These are phyloP conservation scores for Lanmaoa pseudosensibilis DNA, from an alignment of 768 basidiomycete genomes.

Conservation along the genomic window DNA sequence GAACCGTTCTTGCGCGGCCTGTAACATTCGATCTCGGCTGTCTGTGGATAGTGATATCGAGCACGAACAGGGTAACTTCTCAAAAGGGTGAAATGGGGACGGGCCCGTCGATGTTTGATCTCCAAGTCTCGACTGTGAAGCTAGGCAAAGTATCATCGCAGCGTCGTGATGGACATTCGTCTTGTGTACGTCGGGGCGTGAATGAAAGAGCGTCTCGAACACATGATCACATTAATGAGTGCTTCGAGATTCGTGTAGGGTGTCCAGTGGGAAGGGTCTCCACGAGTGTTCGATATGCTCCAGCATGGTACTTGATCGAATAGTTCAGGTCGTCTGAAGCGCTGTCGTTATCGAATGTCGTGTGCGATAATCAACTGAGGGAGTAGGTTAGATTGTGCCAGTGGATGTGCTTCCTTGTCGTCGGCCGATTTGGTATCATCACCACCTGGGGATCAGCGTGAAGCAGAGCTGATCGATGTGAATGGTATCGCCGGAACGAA, in stretches of 20 bases:
- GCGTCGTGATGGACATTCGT: constrained; percentile 44
- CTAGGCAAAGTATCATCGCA: constrained; percentile 49
- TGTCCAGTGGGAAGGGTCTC: constrained; percentile 22
- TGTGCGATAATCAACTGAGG: too few relatives aligned
- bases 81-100: constrained; percentile 28
- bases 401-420: constrained; percentile 33
- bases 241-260: constrained; percentile 46
- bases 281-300: constrained; percentile 34
- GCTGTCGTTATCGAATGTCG: too few relatives aligned
- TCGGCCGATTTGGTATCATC: too few relatives aligned
- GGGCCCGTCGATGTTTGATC: constrained; percentile 17
- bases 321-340: constrained; percentile 52
- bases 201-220: constrained; percentile 38
- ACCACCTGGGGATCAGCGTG: too few relatives aligned
- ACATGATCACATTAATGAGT: constrained; percentile 44
- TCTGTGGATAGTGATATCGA: constrained; percentile 45
- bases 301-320: constrained; percentile 62
- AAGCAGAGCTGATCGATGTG: too few relatives aligned
- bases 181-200: constrained; percentile 35
- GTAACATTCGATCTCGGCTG: neutral
- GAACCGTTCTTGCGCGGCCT: constrained; percentile 2
- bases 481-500: too few relatives aligned
- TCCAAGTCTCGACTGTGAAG: constrained; percentile 42
- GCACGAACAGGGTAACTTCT: constrained; percentile 57
- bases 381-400: too few relatives aligned